Conservation (phyloP, 2,329 filamentous ascomycete species). For the Ascochyta rabiei region DNA sequence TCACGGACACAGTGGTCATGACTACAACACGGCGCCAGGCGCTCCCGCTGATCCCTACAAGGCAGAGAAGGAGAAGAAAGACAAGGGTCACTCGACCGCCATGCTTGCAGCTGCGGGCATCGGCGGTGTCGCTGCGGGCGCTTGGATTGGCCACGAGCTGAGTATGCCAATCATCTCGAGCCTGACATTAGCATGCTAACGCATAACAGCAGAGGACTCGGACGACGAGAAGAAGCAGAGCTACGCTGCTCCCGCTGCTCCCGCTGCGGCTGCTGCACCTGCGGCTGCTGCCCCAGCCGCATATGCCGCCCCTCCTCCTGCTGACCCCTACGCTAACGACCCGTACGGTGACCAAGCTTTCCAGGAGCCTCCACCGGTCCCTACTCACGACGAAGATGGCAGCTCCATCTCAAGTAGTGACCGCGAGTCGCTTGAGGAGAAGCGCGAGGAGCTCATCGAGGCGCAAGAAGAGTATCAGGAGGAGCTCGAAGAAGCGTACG, state of each 20-base stretch:
- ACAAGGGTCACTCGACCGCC: slow-evolving; percentile 53
- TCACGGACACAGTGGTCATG: slow-evolving; percentile 32
- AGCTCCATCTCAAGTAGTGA: slow-evolving; percentile 47
- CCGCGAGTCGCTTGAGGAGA: slow-evolving; percentile 57
- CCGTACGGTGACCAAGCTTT: slow-evolving; percentile 28
- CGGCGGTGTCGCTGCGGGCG: slow-evolving; percentile 66
- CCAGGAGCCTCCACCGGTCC: slow-evolving; percentile 39
- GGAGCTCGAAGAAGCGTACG: slow-evolving; percentile 47
- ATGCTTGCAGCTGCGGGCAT: slow-evolving; percentile 63
- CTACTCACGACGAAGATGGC: slow-evolving; percentile 53
- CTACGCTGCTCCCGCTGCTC: slow-evolving; percentile 21
- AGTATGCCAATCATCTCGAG: slow-evolving; percentile 51
- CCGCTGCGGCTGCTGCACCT: slow-evolving; percentile 21
- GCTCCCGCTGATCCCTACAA: slow-evolving; percentile 27
- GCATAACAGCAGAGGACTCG: slow-evolving; percentile 36
- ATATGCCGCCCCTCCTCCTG: slow-evolving; percentile 22
- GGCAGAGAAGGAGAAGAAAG: slow-evolving; percentile 46
- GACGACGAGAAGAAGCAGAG: slow-evolving; percentile 38
- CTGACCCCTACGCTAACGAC: slow-evolving; percentile 16
- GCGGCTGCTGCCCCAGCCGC: slow-evolving; percentile 24
- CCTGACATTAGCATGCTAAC: slow-evolving; percentile 17
- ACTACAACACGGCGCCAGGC: slow-evolving; percentile 33
- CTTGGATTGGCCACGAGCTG: slow-evolving; percentile 61
- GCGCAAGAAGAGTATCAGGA: slow-evolving; percentile 60
- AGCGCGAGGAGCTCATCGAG: slow-evolving; percentile 60